Percentiles rank a stretch among this genome's conserved stretches.
Conservation (phyloP, 2,329 filamentous ascomycete species). For the Diaporthe sp. region DNA sequence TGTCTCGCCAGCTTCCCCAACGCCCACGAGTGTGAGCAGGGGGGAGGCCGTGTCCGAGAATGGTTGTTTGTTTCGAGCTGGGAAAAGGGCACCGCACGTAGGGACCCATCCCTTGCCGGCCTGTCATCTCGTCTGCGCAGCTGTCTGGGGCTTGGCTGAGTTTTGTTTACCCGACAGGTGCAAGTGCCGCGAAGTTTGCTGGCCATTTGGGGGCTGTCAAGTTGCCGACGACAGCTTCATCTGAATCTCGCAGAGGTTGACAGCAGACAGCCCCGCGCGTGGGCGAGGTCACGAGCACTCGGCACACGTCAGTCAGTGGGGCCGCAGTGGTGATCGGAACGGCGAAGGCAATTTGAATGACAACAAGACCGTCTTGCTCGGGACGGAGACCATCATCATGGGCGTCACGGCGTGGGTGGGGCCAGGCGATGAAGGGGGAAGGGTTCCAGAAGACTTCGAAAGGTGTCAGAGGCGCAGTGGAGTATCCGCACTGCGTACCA, state of each 20-base stretch:
- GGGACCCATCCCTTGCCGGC: background rate
- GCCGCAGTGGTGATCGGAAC: constrained; percentile 6
- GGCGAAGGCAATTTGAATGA: background rate
- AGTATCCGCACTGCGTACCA: constrained; percentile 1
- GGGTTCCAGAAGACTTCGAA: constrained; percentile 36
- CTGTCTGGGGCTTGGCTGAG: constrained; percentile 13
- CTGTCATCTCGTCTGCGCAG: constrained; percentile 26
- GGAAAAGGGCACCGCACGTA: background rate
- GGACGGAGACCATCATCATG: background rate
- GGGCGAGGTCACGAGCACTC: constrained; percentile 5
- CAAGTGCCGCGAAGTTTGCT: constrained; percentile 20
- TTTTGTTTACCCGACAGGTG: constrained; percentile 14
- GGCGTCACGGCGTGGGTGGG: background rate
- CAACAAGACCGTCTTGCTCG: background rate
- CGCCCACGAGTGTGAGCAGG: background rate
- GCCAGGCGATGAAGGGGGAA: background rate
- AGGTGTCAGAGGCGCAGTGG: background rate
- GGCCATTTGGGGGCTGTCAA: background rate
- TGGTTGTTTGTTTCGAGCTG: constrained; percentile 21
- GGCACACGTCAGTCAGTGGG: constrained; percentile 34
- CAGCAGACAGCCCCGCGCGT: background rate
- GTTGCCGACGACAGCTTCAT: background rate
- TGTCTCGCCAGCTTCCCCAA: constrained; percentile 4
- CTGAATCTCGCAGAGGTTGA: constrained; percentile 4
- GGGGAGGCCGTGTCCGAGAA: background rate